These are phyloP conservation scores for Pyricularia sp. DNA, from an alignment of 2,329 filamentous ascomycete genomes.

Conservation along the genomic window DNA sequence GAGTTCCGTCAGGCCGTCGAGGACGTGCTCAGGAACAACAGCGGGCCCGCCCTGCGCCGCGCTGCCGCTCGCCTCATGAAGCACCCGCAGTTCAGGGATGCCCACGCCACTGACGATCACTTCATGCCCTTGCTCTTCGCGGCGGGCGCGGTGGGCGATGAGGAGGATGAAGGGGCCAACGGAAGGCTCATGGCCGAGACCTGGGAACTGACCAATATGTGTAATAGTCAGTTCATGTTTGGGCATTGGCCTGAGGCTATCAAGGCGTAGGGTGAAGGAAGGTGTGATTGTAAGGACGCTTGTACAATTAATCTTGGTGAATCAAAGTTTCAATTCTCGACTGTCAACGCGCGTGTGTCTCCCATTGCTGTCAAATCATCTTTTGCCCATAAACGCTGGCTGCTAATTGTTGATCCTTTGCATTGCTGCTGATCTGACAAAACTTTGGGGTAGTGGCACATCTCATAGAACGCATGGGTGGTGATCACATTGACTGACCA, in stretches of 20 bases:
- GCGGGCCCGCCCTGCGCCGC: constrained; percentile 43
- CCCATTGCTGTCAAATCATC: neutral
- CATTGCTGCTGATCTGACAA: neutral
- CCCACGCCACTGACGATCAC: constrained; percentile 62
- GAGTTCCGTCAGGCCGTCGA: constrained; percentile 59
- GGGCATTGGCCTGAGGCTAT: constrained; percentile 23
- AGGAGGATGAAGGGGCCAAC: constrained; percentile 29
- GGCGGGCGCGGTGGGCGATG: constrained; percentile 42
- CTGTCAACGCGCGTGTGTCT: too few relatives aligned
- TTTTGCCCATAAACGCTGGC: too few relatives aligned
- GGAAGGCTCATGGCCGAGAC: constrained; percentile 45
- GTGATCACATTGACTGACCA: neutral
- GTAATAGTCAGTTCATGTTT: constrained; percentile 49
- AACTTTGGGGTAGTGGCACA: neutral
- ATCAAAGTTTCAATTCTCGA: neutral
- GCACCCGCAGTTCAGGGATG: constrained; percentile 54
- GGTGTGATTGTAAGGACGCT: neutral
- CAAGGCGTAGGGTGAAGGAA: neutral
- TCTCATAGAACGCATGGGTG: neutral
- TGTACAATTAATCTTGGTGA: neutral
- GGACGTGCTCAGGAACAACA: constrained; percentile 30
- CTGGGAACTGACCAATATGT: constrained; percentile 61
- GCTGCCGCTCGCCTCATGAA: constrained; percentile 57
- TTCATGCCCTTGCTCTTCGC: constrained; percentile 59
- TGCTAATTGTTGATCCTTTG: neutral